These are phyloP conservation scores for Rhizodiscina lignyota DNA, from an alignment of 495 filamentous ascomycete species.

Conservation along the genomic window DNA sequence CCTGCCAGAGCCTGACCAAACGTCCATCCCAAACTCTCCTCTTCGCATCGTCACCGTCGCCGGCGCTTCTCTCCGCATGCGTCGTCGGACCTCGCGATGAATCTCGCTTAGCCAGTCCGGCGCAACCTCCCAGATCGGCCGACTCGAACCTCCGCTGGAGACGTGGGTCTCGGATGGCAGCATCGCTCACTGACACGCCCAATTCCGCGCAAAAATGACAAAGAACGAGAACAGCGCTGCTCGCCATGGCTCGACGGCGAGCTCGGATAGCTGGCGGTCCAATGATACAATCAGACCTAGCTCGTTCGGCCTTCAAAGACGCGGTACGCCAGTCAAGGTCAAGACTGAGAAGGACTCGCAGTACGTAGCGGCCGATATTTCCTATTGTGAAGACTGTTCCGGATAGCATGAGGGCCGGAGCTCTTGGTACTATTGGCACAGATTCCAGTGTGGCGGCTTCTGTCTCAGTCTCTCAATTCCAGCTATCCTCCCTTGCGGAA, in stretches of 20 bases:
- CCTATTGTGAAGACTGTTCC: neutral
- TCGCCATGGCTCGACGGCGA: constrained; percentile 46
- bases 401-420: neutral
- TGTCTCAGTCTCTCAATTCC: neutral
- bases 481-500: neutral
- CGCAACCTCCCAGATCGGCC: too few relatives aligned
- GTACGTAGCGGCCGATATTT: neutral
- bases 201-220: too few relatives aligned
- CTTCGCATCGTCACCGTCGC: too few relatives aligned
- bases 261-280: constrained; percentile 43
- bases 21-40: too few relatives aligned
- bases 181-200: too few relatives aligned
- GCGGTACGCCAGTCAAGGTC: constrained; percentile 21
- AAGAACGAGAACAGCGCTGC: constrained; percentile 35
- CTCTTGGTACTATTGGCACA: neutral
- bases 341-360: constrained; percentile 10
- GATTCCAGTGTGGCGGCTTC: neutral
- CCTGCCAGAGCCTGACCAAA: too few relatives aligned
- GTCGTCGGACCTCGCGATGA: too few relatives aligned
- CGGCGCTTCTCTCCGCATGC: too few relatives aligned
- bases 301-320: constrained; percentile 17
- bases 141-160: too few relatives aligned
- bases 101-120: too few relatives aligned
- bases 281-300: constrained; percentile 37
- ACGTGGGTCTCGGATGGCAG: too few relatives aligned